These are phyloP conservation scores for Fusarium anguioides DNA, from an alignment of 2,329 filamentous ascomycete genomes.

Conservation along the genomic window DNA sequence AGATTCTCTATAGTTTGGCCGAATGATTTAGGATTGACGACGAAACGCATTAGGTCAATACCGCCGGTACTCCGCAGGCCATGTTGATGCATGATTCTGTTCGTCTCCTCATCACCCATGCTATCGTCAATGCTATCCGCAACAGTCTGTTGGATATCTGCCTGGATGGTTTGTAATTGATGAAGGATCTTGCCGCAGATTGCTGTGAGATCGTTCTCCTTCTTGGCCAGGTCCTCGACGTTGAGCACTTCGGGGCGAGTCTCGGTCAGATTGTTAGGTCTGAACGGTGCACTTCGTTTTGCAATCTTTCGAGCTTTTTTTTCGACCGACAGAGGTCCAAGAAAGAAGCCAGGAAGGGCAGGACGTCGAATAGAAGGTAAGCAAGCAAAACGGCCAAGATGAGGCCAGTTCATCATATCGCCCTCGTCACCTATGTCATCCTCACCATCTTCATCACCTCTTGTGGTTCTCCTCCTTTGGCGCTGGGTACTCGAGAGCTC, in stretches of 20 bases:
- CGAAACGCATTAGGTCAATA: conserved; percentile 85
- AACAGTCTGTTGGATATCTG: conserved; percentile 59
- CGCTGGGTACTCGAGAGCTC: conserved; percentile 64
- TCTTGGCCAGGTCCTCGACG: conserved; percentile 78
- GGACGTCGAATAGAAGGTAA: conserved; percentile 79
- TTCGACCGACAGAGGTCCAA: conserved; percentile 89
- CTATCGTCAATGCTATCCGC: conserved; percentile 58
- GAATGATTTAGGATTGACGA: conserved; percentile 89
- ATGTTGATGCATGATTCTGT: conserved; percentile 70
- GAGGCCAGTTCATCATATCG: conserved; percentile 86
- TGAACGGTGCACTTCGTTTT: conserved; percentile 77
- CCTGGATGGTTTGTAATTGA: conserved; percentile 65
- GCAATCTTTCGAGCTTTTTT: conserved; percentile 80
- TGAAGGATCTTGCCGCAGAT: conserved; percentile 81
- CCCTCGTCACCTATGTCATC: conserved; percentile 77
- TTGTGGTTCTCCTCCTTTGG: conserved; percentile 52
- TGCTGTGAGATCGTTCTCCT: conserved; percentile 81
- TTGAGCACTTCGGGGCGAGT: conserved; percentile 82
- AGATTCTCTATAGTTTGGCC: conserved; percentile 96
- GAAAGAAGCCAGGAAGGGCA: conserved; percentile 82
- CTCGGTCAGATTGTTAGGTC: conserved; percentile 74
- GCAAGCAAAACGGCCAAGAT: conserved; percentile 82
- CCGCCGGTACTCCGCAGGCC: conserved; percentile 76
- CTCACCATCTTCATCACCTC: conserved; percentile 61
- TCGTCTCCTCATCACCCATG: conserved; percentile 58